Evolutionary conservation across 2,329 filamentous ascomycete species (phyloP).

Genomic region (Hyphodiscus sp.): DNA sequence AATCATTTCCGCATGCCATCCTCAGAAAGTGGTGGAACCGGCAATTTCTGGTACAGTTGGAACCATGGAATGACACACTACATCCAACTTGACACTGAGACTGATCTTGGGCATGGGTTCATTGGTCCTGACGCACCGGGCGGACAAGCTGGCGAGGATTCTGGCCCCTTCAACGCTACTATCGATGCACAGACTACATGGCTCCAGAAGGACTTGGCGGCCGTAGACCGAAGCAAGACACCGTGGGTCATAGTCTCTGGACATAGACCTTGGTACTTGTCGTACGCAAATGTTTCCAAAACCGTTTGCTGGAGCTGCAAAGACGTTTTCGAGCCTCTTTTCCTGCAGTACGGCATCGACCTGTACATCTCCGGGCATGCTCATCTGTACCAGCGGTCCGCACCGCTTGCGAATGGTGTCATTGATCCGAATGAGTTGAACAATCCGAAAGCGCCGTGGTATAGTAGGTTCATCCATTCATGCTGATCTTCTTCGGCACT

Average conservation of each 20-base stretch:
- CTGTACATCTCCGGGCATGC: conserved; percentile 39
- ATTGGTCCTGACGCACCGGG: conserved; percentile 35
- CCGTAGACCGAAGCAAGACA: conserved; percentile 17
- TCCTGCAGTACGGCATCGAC: conserved; percentile 40
- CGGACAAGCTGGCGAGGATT: conserved; percentile 34
- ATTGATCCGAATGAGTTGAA: conserved; percentile 4
- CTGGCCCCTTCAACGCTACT: conserved; percentile 39
- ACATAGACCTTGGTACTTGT: conserved; percentile 15
- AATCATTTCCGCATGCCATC: conserved; percentile 49
- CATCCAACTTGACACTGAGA: conserved; percentile 50
- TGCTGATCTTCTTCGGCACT: not conserved
- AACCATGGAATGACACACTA: conserved; percentile 51
- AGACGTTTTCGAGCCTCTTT: conserved; percentile 38
- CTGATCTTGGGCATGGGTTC: conserved; percentile 38
- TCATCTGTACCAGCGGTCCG: conserved; percentile 37
- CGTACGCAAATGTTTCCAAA: conserved; percentile 1
- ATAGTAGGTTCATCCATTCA: conserved; percentile 3
- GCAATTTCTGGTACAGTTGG: conserved; percentile 53
- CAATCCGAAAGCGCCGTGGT: conserved; percentile 18
- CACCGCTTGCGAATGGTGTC: conserved; percentile 2
- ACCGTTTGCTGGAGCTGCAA: conserved; percentile 33
- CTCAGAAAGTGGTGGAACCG: conserved; percentile 39
- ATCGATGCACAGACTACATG: conserved; percentile 38
- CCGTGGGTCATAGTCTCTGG: conserved; percentile 19
- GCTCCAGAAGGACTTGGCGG: conserved; percentile 29